Conservation (phyloP, 2,329 filamentous ascomycete species). For the Tolypocladium album region DNA sequence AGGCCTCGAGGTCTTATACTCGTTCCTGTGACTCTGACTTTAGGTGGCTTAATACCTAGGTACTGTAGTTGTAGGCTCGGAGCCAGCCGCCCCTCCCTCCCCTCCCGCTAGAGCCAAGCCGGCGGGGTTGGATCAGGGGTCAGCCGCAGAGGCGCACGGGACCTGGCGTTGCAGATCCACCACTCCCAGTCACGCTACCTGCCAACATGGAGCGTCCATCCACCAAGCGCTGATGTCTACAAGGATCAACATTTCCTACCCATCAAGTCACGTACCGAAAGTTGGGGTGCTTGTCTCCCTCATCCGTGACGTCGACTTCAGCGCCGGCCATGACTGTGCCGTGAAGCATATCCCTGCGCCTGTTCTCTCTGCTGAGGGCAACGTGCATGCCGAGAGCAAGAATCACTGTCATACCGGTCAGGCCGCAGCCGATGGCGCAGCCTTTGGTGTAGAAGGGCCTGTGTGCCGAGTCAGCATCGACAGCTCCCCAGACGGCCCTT, state of each 20-base stretch:
- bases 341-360: slow-evolving; percentile 4
- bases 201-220: no score
- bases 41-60: no score
- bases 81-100: not conserved
- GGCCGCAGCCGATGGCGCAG: slow-evolving; percentile 9
- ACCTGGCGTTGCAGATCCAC: not conserved
- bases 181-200: not conserved
- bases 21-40: no score
- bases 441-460: slow-evolving; percentile 9
- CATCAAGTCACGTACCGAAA: slow-evolving; percentile 10
- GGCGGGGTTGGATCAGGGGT: not conserved
- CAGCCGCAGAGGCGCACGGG: not conserved
- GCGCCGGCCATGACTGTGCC: slow-evolving; percentile 2
- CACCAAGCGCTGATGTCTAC: no score
- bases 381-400: slow-evolving; percentile 7
- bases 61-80: not conserved
- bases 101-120: not conserved
- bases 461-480: not conserved
- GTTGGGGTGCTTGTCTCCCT: slow-evolving; percentile 6
- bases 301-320: slow-evolving; percentile 7
- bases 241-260: not conserved
- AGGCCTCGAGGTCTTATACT: no score
- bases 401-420: slow-evolving; percentile 6
- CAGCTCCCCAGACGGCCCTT: not conserved
- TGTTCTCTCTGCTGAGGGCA: slow-evolving; percentile 7